Evolutionary conservation across 2,329 filamentous ascomycete species (phyloP).

Genomic region (Grosmannia clavigera): DNA sequence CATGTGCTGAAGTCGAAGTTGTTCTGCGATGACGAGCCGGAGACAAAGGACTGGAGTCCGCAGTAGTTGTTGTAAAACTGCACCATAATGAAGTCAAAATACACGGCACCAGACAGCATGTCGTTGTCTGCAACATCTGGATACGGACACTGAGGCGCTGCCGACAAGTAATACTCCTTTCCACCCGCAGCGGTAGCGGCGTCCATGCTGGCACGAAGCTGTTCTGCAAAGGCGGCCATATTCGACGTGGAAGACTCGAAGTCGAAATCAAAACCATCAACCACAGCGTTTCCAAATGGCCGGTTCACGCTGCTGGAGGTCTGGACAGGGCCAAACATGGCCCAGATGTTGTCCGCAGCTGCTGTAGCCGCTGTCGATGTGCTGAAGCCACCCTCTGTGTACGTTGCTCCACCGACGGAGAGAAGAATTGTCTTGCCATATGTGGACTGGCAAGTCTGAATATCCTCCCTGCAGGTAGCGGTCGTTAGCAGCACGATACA

Average conservation of each 20-base stretch:
- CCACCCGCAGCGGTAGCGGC: conserved; percentile 29
- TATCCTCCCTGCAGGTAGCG: conserved; percentile 27
- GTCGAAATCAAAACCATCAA: conserved; percentile 71
- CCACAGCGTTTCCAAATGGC: conserved; percentile 51
- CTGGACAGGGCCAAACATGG: conserved; percentile 51
- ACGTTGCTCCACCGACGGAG: conserved; percentile 59
- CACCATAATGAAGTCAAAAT: conserved; percentile 48
- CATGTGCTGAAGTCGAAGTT: conserved; percentile 52
- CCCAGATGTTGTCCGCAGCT: conserved; percentile 54
- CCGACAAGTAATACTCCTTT: conserved; percentile 47
- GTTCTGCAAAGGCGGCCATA: conserved; percentile 47
- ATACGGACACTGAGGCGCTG: conserved; percentile 56
- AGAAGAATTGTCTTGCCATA: conserved; percentile 59
- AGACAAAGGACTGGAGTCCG: conserved; percentile 38
- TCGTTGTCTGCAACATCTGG: conserved; percentile 47
- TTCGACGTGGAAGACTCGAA: conserved; percentile 50
- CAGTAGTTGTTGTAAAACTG: conserved; percentile 63
- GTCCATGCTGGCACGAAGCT: conserved; percentile 44
- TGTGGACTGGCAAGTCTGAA: conserved; percentile 45
- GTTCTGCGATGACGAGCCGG: conserved; percentile 29
- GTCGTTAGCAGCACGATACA: background rate
- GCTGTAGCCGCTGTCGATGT: conserved; percentile 36
- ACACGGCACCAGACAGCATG: conserved; percentile 40
- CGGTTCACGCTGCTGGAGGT: conserved; percentile 35
- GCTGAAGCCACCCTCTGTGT: conserved; percentile 54